Evolutionary conservation across 805 yeast species (phyloP).

Genomic region (Vanderwaltozyma yarrowii): DNA sequence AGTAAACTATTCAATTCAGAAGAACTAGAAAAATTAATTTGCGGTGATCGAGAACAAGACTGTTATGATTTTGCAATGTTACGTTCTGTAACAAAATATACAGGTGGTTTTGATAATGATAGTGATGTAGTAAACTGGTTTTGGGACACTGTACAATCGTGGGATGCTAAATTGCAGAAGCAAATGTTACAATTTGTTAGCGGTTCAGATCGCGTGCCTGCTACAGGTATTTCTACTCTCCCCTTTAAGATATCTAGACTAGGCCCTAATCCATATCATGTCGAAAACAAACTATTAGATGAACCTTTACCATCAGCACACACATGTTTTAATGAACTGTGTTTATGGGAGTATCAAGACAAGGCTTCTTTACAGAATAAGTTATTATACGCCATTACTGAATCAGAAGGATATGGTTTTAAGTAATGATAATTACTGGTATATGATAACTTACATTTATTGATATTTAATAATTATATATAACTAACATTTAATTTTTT

Average conservation of each 20-base stretch:
- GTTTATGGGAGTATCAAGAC: slow-evolving; percentile 58
- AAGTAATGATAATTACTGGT: slow-evolving; percentile 36
- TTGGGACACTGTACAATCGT: slow-evolving; percentile 50
- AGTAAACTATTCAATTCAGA: slow-evolving; percentile 69
- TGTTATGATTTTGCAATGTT: slow-evolving; percentile 52
- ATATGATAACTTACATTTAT: too few species aligned
- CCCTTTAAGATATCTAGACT: slow-evolving; percentile 57
- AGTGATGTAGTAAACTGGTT: slow-evolving; percentile 60
- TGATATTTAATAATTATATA: too few species aligned
- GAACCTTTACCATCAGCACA: slow-evolving; percentile 74
- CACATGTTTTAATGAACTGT: slow-evolving; percentile 88
- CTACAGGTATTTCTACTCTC: slow-evolving; percentile 77
- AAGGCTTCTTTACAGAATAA: slow-evolving; percentile 49
- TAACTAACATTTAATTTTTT: too few species aligned
- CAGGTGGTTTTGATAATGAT: slow-evolving; percentile 42
- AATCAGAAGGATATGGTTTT: slow-evolving; percentile 81
- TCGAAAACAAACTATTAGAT: slow-evolving; percentile 19
- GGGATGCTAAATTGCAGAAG: slow-evolving; percentile 45
- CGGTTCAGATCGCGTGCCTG: slow-evolving; percentile 87
- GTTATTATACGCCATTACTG: slow-evolving; percentile 58
- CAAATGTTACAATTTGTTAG: slow-evolving; percentile 68
- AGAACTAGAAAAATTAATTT: slow-evolving; percentile 67
- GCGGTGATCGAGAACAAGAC: slow-evolving; percentile 57
- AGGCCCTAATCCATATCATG: slow-evolving; percentile 10
- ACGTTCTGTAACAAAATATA: slow-evolving; percentile 62